These are phyloP conservation scores for Diplodia corticola DNA, from an alignment of 2,329 filamentous ascomycete species.

Conservation along the genomic window DNA sequence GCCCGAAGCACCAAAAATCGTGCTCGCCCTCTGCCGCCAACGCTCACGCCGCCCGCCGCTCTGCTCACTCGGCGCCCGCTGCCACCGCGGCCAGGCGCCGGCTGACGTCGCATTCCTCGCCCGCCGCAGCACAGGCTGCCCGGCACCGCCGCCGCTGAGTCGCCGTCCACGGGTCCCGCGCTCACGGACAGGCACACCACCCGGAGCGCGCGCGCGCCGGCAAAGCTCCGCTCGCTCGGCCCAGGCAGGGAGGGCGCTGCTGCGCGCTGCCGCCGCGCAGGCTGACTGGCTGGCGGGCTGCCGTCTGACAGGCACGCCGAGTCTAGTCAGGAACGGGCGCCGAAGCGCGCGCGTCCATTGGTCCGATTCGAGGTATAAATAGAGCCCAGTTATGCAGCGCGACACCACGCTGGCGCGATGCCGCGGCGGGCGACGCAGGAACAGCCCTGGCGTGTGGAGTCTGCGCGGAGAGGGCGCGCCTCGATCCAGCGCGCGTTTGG, in stretches of 20 bases:
- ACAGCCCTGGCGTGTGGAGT: conserved; percentile 18
- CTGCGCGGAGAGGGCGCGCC: conserved; percentile 14
- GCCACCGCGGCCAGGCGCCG: conserved; percentile 3
- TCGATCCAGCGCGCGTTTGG: conserved; percentile 17
- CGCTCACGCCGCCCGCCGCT: conserved; percentile 9
- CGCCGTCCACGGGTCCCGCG: background rate
- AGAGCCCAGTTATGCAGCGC: conserved; percentile 17
- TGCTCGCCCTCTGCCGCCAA: background rate
- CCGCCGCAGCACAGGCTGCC: background rate
- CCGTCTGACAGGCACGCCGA: conserved; percentile 17
- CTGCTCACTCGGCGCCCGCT: background rate
- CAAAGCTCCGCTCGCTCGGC: background rate
- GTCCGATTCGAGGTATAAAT: conserved; percentile 13
- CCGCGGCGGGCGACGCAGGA: conserved; percentile 13
- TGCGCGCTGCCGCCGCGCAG: background rate
- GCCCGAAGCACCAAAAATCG: background rate
- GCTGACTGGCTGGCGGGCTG: background rate
- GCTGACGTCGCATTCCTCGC: conserved; percentile 9
- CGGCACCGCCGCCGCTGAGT: background rate
- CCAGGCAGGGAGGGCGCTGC: background rate
- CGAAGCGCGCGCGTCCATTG: conserved; percentile 9
- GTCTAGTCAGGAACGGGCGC: conserved; percentile 19
- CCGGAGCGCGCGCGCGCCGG: conserved; percentile 2
- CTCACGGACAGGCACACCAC: conserved; percentile 1
- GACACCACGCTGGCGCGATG: conserved; percentile 14